These are phyloP conservation scores for Mortierella polycephala DNA, from an alignment of 371 early-diverging fungal genomes.

Conservation along the genomic window DNA sequence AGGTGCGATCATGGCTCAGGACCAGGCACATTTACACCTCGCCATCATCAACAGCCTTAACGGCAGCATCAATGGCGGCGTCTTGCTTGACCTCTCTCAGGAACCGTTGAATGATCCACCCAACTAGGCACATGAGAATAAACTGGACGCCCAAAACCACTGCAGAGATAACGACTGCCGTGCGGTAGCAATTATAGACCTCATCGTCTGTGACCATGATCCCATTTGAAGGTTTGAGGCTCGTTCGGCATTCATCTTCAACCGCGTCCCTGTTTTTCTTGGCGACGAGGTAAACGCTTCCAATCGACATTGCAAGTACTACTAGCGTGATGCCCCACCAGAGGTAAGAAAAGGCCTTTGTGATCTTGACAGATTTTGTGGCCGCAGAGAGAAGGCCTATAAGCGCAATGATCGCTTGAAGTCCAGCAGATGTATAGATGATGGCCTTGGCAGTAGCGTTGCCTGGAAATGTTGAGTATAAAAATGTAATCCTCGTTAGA, in stretches of 20 bases:
- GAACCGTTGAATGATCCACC: constrained; percentile 47
- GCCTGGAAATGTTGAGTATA: constrained; percentile 6
- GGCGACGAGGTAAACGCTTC: constrained; percentile 21
- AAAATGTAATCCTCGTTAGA: not conserved
- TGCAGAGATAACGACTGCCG: constrained; percentile 30
- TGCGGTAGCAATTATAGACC: constrained; percentile 26
- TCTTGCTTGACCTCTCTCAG: constrained; percentile 43
- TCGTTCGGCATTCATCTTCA: constrained; percentile 18
- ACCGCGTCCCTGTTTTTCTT: constrained; percentile 24
- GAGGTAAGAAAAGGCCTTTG: constrained; percentile 18
- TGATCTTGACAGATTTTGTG: constrained; percentile 34
- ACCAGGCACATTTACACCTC: constrained; percentile 3
- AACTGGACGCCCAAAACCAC: constrained; percentile 47
- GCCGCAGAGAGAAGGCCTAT: constrained; percentile 32
- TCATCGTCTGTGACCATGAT: constrained; percentile 10
- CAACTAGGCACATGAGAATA: constrained; percentile 36
- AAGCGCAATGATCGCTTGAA: constrained; percentile 38
- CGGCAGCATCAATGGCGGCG: constrained; percentile 25
- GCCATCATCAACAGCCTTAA: constrained; percentile 38
- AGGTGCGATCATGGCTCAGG: not conserved
- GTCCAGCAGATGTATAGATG: constrained; percentile 27
- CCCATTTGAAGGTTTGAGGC: constrained; percentile 13
- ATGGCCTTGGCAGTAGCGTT: constrained; percentile 27
- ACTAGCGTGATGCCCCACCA: constrained; percentile 44
- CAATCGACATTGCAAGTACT: constrained; percentile 40